Evolutionary conservation across 495 filamentous ascomycete genomes (phyloP).

Genomic region (Penicillium coffeae): DNA sequence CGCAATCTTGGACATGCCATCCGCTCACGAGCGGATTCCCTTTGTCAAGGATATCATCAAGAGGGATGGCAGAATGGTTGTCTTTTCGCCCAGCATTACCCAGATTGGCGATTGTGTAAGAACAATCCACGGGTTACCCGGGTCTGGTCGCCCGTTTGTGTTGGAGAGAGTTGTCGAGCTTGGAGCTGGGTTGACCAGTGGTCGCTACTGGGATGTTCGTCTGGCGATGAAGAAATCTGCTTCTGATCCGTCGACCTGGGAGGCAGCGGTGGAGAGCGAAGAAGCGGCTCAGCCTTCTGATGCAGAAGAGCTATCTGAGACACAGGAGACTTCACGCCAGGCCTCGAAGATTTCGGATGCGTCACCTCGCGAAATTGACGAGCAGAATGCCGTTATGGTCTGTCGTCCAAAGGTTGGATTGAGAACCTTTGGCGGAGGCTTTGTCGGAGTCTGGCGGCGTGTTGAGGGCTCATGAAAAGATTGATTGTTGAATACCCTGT

Average conservation of each 20-base stretch:
- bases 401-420: slow-evolving; percentile 67
- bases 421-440: slow-evolving; percentile 62
- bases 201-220: slow-evolving; percentile 64
- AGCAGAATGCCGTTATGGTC: slow-evolving; percentile 51
- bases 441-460: slow-evolving; percentile 63
- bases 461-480: slow-evolving; percentile 30
- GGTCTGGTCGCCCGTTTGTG: slow-evolving; percentile 49
- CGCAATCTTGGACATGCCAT: slow-evolving; percentile 68
- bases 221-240: slow-evolving; percentile 43
- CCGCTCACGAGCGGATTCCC: slow-evolving; percentile 53
- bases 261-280: slow-evolving; percentile 15
- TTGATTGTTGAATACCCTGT: neutral
- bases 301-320: neutral
- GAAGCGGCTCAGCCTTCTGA: neutral
- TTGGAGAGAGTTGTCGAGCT: slow-evolving; percentile 65
- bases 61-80: slow-evolving; percentile 56
- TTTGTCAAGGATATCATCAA: slow-evolving; percentile 54
- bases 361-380: slow-evolving; percentile 1
- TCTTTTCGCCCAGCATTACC: slow-evolving; percentile 73
- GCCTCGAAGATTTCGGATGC: slow-evolving; percentile 1
- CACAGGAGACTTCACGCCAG: neutral
- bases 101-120: slow-evolving; percentile 64
- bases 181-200: slow-evolving; percentile 51
- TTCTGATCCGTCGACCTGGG: slow-evolving; percentile 40
- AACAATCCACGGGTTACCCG: slow-evolving; percentile 44